Evolutionary conservation across 176 grass and related monocot species (phyloP), one percentile per base, ranked within the genome.

Genomic region (Pontederia crassipes): DNA sequence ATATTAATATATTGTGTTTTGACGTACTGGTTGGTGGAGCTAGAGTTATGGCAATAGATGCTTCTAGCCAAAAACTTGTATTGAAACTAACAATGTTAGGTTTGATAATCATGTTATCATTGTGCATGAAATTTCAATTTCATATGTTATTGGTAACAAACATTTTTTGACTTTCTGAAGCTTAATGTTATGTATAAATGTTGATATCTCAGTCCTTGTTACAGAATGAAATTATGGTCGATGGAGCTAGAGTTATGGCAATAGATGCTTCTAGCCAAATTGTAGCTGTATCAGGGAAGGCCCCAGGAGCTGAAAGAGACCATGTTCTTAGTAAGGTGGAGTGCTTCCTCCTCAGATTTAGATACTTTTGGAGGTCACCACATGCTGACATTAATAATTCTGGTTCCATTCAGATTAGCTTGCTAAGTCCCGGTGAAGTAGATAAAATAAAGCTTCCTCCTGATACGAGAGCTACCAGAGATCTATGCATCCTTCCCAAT

Each of bases 251-350:
- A 63, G 79, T 91, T 57, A 88, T 97, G 84, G 76, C 62, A 61
- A 85, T 97, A 79, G 81, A 97, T 77, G 84, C 81, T 68, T 83
- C 84, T 47, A 87, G 40, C 58, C 68, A 87, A 6, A 79, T 73
- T 60, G 65, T 91, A 76, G 28, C 91, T 17, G 75, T 86, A 72
- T 88, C 78, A 59, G 82, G 83, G 51, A 91, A 83, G 48, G 75
- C 70, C 57, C 76, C 76, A 56, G 81, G 73, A 76, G n/a, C 78
- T 64, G 57, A 81, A 69, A 28, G 62, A 76, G 87, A 97, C 55
- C 84, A 91, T 85, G 59, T 97, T 47, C 79, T 97, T 66, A 88
- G 77, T 75, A 97, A 92, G 87, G 93, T 97, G 80, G 18, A 24
- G 20, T 24, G 20, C 20, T 24, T 24, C 20, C 20, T 24, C 20